Evolutionary conservation across 148 eudicot genomes (phyloP).

Genomic region (Hydrangea macrophylla): DNA sequence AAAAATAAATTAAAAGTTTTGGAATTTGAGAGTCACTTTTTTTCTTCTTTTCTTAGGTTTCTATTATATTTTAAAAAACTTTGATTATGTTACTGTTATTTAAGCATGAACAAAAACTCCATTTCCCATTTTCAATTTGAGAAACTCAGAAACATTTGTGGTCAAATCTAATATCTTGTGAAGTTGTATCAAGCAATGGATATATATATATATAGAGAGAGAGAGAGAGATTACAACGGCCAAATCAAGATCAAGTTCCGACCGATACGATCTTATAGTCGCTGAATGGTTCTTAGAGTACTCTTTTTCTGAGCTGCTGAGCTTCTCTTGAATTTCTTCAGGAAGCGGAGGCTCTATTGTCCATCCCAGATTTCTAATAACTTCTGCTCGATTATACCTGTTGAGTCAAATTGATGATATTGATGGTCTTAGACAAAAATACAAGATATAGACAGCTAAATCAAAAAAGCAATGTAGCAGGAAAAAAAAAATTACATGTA

Average conservation of each 20-base stretch:
- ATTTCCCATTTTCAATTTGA: too few species aligned
- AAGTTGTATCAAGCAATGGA: not conserved
- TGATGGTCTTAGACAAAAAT: not conserved
- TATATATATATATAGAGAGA: not conserved
- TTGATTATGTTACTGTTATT: too few species aligned
- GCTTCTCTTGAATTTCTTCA: constrained; percentile 70
- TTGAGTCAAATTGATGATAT: constrained; percentile 2
- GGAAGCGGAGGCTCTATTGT: constrained; percentile 72
- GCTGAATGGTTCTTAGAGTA: constrained; percentile 66
- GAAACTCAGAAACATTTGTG: not conserved
- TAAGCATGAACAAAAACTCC: too few species aligned
- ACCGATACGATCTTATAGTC: constrained; percentile 59
- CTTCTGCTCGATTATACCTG: constrained; percentile 80
- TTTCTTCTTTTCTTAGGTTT: too few species aligned
- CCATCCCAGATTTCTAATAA: constrained; percentile 73
- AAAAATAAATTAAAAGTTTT: too few species aligned
- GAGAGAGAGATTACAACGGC: constrained; percentile 56
- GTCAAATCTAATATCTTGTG: constrained; percentile 2
- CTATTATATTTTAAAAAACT: too few species aligned
- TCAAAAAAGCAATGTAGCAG: not conserved
- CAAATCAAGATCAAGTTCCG: constrained; percentile 72
- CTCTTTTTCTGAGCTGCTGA: constrained; percentile 68
- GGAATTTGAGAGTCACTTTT: too few species aligned
- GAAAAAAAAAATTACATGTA: constrained; percentile 54
- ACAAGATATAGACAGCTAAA: not conserved